Percentiles rank a stretch among this genome's conserved stretches.
Conservation (phyloP, 768 basidiomycete genomes). For the Clavaria fumosa region DNA sequence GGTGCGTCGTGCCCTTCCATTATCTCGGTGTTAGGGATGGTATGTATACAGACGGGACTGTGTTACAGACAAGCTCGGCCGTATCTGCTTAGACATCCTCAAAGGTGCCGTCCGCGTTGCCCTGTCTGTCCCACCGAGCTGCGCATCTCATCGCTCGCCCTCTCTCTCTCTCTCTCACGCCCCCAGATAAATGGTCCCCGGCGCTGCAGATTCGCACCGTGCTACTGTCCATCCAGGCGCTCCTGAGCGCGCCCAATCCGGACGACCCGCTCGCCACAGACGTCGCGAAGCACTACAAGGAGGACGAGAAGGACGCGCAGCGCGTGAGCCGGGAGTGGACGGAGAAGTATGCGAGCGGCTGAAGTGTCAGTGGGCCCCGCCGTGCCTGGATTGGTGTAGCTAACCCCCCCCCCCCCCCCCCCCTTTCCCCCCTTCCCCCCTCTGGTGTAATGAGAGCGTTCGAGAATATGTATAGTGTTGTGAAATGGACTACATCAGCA, state of each 20-base stretch:
- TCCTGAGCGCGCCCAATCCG: conserved; percentile 91
- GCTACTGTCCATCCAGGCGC: conserved; percentile 90
- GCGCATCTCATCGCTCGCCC: neutral
- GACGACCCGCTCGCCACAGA: conserved; percentile 91
- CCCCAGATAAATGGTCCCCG: conserved; percentile 94
- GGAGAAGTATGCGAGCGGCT: conserved; percentile 52
- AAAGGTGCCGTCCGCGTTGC: conserved; percentile 45
- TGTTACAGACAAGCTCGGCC: conserved; percentile 80
- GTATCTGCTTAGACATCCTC: conserved; percentile 95
- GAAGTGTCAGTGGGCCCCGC: too few species aligned
- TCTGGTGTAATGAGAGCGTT: too few species aligned
- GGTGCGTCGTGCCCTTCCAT: conserved; percentile 36
- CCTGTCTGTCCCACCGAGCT: conserved; percentile 1
- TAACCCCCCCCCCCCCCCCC: too few species aligned
- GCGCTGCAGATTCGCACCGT: conserved; percentile 98
- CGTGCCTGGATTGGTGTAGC: too few species aligned
- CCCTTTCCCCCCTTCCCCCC: too few species aligned
- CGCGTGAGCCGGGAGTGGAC: conserved; percentile 94
- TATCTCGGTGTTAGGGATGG: neutral
- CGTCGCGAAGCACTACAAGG: conserved; percentile 97
- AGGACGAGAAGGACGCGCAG: conserved; percentile 88
- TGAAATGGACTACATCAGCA: too few species aligned
- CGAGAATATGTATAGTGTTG: too few species aligned
- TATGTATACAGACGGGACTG: neutral
- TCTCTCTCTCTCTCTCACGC: neutral